Base-by-base conservation (phyloP, 176 grass and related monocot genomes). In the Aegilops bicornis region DNA sequence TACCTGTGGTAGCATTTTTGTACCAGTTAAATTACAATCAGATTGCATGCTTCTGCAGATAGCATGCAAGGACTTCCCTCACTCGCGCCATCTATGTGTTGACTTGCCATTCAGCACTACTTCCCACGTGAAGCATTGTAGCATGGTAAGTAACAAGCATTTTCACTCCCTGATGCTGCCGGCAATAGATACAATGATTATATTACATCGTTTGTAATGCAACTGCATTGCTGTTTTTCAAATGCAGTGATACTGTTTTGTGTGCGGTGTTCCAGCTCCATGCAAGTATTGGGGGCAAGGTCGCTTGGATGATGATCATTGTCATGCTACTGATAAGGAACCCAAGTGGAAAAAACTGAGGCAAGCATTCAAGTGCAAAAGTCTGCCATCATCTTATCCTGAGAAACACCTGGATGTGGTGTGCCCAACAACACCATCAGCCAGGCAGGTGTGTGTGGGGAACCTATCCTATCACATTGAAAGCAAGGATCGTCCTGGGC, bases 191-290 rank as follows among this genome's bases (percentile, higher is more conserved):
- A 85, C 2, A 13, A 47, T 52, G 54, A 24, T 42, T 29, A 64
- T 71, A 48, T 0, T 48, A 5, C 47, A 48, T 48, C 10, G 1
- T 50, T 64, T 73, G 37, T 63, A 69, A 82, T 13, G 37, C 4
- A 4, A n/a, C 67, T 5, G 16, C 15, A 32, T 71, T 20, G 23
- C 54, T 89, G 69, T 33, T 81, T 83, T 66, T 48, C 47, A 66
- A 91, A 86, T 91, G 89, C 97, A 99, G 97, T 99, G 97, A 83
- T 91, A 99, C 84, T 99, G 92, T 67, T 99, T 90, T 88, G 94
- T 96, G 19, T 99, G 97, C 88, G 97, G 96, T 1, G 43, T 73
- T 31, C 92, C 52, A 73, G 94, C 97, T 82, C 97, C 97, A 66
- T 99, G 97, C 73, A 88, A 27, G n/a, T 91, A 87, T 25, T 99